phyloP scores from a whole-genome alignment of 305 asterid species.

The Lippia alba region DNA sequence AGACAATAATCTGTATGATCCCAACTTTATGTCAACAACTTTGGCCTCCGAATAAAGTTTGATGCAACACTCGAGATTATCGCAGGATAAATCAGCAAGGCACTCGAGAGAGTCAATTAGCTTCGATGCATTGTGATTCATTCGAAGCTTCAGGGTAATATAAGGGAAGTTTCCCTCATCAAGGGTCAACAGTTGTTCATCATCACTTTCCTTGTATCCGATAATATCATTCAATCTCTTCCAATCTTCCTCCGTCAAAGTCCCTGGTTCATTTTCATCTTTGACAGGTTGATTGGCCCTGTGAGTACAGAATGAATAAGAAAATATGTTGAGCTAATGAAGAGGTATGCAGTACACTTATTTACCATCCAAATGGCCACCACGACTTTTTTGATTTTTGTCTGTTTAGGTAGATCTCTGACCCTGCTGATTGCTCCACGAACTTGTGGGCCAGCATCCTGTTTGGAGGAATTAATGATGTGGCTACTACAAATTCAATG shows the following conservation, averaged over 20 bases:
- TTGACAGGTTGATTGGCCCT: constrained; percentile 71
- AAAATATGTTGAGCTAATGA: constrained; percentile 33
- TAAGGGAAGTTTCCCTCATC: constrained; percentile 61
- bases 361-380: constrained; percentile 97
- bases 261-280: constrained; percentile 83
- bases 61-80: constrained; percentile 82
- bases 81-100: constrained; percentile 96
- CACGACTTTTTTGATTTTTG: constrained; percentile 77
- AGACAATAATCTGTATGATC: constrained; percentile 86
- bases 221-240: constrained; percentile 82
- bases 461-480: constrained; percentile 37
- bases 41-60: constrained; percentile 81
- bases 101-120: constrained; percentile 69
- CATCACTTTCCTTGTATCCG: constrained; percentile 84
- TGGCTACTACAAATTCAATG: constrained; percentile 16
- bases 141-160: constrained; percentile 80
- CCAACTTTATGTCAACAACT: constrained; percentile 77
- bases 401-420: constrained; percentile 58
- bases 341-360: constrained; percentile 29
- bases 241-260: constrained; percentile 91
- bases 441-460: constrained; percentile 99
- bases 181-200: constrained; percentile 51
- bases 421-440: constrained; percentile 77
- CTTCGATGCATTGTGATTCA: constrained; percentile 97
- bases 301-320: constrained; percentile 37